phyloP scores from a whole-genome alignment of 1,284 basidiomycete species.

The Takashimella tepidaria region DNA sequence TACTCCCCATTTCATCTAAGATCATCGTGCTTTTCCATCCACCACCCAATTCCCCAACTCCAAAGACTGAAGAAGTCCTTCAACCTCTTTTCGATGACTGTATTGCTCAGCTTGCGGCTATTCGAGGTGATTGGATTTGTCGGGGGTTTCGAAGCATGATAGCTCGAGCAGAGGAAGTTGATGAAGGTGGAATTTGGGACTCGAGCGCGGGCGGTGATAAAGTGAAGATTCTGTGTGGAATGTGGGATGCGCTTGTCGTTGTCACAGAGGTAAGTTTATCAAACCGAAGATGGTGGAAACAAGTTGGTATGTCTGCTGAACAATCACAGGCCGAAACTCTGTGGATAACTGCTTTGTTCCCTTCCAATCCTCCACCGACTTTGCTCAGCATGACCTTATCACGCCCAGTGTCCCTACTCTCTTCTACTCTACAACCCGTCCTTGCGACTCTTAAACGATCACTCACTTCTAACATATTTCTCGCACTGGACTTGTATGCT shows the following conservation, averaged over 20 bases:
- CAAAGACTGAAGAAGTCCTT: constrained; percentile 25
- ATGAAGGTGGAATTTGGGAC: constrained; percentile 33
- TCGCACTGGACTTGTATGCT: constrained; percentile 41
- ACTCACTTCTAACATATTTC: constrained; percentile 35
- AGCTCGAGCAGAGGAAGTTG: constrained; percentile 31
- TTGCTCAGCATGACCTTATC: constrained; percentile 29
- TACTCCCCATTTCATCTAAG: constrained; percentile 21
- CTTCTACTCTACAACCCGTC: constrained; percentile 28
- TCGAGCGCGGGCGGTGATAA: constrained; percentile 33
- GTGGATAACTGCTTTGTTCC: constrained; percentile 36
- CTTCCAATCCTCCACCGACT: constrained; percentile 24
- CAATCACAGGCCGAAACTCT: constrained; percentile 38
- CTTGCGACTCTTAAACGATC: constrained; percentile 36
- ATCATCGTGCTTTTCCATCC: constrained; percentile 11
- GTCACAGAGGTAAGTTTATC: constrained; percentile 40
- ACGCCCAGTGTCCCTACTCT: constrained; percentile 17
- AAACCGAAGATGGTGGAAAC: no score
- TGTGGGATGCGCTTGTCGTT: constrained; percentile 36
- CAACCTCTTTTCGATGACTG: constrained; percentile 26
- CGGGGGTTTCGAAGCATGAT: constrained; percentile 22
- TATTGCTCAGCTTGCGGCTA: constrained; percentile 18
- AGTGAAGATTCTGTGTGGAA: constrained; percentile 23
- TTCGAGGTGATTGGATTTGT: constrained; percentile 36
- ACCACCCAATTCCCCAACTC: constrained; percentile 12
- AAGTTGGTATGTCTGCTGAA: no score